Evolutionary conservation across 257 asterid species (phyloP).

Genomic region (Gentiana dahurica): DNA sequence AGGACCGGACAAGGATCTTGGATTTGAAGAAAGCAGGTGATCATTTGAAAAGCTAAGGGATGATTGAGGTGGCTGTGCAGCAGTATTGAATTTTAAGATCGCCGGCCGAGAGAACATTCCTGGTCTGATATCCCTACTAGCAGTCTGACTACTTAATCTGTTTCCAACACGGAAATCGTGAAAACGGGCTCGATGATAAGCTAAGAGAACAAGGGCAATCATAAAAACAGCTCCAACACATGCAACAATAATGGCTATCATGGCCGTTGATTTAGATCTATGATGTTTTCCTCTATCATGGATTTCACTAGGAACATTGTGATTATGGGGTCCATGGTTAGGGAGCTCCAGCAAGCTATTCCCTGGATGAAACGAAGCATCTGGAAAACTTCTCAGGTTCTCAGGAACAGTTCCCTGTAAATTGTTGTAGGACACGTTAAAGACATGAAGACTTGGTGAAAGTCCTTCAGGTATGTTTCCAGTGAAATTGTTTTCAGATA

Average conservation of each 20-base stretch:
- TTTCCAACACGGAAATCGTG: slow-evolving; percentile 39
- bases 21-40: slow-evolving; percentile 63
- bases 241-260: slow-evolving; percentile 69
- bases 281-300: slow-evolving; percentile 6
- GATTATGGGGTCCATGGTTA: slow-evolving; percentile 9
- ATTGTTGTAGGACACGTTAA: slow-evolving; percentile 54
- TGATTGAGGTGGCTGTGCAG: slow-evolving; percentile 50
- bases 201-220: slow-evolving; percentile 63
- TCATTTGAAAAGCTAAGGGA: slow-evolving; percentile 77
- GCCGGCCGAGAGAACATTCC: slow-evolving; percentile 54
- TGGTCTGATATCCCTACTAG: slow-evolving; percentile 43
- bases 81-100: slow-evolving; percentile 50
- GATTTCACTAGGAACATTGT: slow-evolving; percentile 17
- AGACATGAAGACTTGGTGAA: slow-evolving; percentile 43
- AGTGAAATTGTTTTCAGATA: slow-evolving; percentile 55
- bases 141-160: slow-evolving; percentile 34
- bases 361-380: slow-evolving; percentile 67
- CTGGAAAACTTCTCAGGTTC: slow-evolving; percentile 44
- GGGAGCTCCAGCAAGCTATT: slow-evolving; percentile 24
- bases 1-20: slow-evolving; percentile 54
- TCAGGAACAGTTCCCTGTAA: slow-evolving; percentile 60
- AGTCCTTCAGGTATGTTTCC: slow-evolving; percentile 59
- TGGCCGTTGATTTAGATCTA: slow-evolving; percentile 35
- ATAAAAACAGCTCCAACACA: slow-evolving; percentile 61
- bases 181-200: slow-evolving; percentile 54